Percentiles rank a stretch among this genome's conserved stretches.
These are phyloP conservation scores for Blumeriella jaapii DNA, from an alignment of 2,329 filamentous ascomycete genomes.

Conservation along the genomic window DNA sequence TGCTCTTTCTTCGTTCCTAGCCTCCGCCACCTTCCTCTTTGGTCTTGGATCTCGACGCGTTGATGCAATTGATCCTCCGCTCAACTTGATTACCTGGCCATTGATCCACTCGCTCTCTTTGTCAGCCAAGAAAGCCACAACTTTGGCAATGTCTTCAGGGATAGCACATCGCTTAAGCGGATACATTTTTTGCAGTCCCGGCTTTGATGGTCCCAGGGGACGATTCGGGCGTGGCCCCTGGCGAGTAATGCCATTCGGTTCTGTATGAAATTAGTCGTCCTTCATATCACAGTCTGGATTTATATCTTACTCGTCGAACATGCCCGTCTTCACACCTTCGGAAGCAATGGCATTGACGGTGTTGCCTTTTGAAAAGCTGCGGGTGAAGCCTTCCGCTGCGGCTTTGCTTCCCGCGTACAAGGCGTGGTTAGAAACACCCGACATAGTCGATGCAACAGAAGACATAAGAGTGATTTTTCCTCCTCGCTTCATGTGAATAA, in stretches of 20 bases:
- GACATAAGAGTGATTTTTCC: slow-evolving; percentile 59
- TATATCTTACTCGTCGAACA: slow-evolving; percentile 52
- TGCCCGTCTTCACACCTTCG: slow-evolving; percentile 52
- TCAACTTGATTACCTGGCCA: slow-evolving; percentile 27
- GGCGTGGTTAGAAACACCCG: slow-evolving; percentile 57
- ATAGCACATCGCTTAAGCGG: slow-evolving; percentile 47
- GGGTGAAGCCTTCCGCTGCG: slow-evolving; percentile 63
- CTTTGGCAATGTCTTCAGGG: slow-evolving; percentile 42
- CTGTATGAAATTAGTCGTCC: slow-evolving; percentile 6
- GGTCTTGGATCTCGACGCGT: not conserved
- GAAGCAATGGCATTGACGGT: slow-evolving; percentile 58
- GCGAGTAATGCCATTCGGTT: slow-evolving; percentile 46
- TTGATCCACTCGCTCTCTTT: slow-evolving; percentile 55
- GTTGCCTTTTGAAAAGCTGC: slow-evolving; percentile 54
- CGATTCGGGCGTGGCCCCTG: slow-evolving; percentile 39
- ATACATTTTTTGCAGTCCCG: slow-evolving; percentile 39
- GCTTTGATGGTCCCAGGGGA: slow-evolving; percentile 44
- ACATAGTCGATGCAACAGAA: slow-evolving; percentile 46
- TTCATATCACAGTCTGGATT: not conserved
- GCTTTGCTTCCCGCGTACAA: slow-evolving; percentile 67
- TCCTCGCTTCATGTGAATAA: slow-evolving; percentile 57
- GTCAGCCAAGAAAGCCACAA: slow-evolving; percentile 33
- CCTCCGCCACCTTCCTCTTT: too few species aligned
- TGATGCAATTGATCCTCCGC: slow-evolving; percentile 15
- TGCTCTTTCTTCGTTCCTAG: too few species aligned